phyloP scores from a whole-genome alignment of 2,329 filamentous ascomycete genomes.

The Colletotrichum spaethianum region DNA sequence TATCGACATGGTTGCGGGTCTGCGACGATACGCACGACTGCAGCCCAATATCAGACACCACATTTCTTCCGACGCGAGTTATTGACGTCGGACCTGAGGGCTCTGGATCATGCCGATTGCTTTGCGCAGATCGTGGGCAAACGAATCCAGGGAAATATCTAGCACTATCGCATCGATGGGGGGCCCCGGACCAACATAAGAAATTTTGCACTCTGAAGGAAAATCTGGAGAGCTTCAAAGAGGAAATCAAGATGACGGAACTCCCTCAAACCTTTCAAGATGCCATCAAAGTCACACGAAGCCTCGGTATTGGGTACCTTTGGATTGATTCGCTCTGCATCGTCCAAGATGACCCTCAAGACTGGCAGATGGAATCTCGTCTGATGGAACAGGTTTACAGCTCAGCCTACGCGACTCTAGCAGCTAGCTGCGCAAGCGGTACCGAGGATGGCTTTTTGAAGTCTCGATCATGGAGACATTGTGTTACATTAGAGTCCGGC shows the following conservation, averaged over 20 bases:
- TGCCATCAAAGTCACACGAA: no score
- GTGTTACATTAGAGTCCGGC: not conserved
- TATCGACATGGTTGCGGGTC: not conserved
- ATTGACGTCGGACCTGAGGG: not conserved
- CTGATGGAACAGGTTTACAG: slow-evolving; percentile 35
- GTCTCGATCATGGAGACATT: not conserved
- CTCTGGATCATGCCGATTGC: not conserved
- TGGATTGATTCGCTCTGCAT: no score
- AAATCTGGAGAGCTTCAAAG: slow-evolving; percentile 34
- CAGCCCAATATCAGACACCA: not conserved
- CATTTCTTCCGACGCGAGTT: not conserved
- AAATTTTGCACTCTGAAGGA: slow-evolving; percentile 5
- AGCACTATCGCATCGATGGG: slow-evolving; percentile 20
- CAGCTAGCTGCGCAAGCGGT: slow-evolving; percentile 8
- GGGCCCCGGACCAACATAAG: not conserved
- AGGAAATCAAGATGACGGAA: not conserved
- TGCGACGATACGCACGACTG: not conserved
- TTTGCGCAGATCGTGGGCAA: not conserved
- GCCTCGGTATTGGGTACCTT: no score
- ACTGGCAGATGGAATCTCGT: slow-evolving; percentile 39
- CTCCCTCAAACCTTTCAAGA: no score
- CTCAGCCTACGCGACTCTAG: not conserved
- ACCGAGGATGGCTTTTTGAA: slow-evolving; percentile 16
- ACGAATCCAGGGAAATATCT: not conserved
- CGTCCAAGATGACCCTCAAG: slow-evolving; percentile 27